These are phyloP conservation scores for Ophiostoma australiae DNA, from an alignment of 2,329 filamentous ascomycete species.

Conservation along the genomic window DNA sequence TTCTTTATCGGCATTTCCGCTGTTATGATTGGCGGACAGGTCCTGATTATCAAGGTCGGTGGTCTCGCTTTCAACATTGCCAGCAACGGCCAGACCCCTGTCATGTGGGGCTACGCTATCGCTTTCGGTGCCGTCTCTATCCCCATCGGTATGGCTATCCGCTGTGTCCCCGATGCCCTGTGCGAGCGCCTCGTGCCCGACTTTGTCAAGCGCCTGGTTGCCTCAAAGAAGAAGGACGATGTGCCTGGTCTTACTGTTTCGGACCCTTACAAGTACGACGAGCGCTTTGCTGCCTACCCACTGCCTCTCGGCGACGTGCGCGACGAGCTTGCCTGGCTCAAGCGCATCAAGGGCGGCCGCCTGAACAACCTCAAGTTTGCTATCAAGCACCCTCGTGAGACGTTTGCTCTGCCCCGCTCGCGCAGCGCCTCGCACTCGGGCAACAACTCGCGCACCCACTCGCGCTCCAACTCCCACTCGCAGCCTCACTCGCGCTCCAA, in stretches of 20 bases:
- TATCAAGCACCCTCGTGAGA: constrained; percentile 68
- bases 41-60: constrained; percentile 85
- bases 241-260: constrained; percentile 56
- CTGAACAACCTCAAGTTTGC: constrained; percentile 77
- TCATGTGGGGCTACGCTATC: constrained; percentile 84
- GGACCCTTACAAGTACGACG: constrained; percentile 49
- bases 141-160: constrained; percentile 74
- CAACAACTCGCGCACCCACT: constrained; percentile 45
- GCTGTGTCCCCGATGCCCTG: constrained; percentile 72
- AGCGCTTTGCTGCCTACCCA: constrained; percentile 62
- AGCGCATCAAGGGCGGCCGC: constrained; percentile 73
- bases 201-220: constrained; percentile 47
- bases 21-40: constrained; percentile 83
- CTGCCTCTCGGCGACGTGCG: constrained; percentile 68
- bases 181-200: constrained; percentile 50
- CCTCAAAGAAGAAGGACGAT: constrained; percentile 32
- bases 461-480: constrained; percentile 51
- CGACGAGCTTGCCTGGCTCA: constrained; percentile 75
- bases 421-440: constrained; percentile 60
- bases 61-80: constrained; percentile 73
- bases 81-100: constrained; percentile 54
- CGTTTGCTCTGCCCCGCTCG: constrained; percentile 58
- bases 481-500: constrained; percentile 59
- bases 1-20: constrained; percentile 84
- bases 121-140: constrained; percentile 80